Base-by-base conservation (phyloP, 2,329 filamentous ascomycete species). In the Ophiostoma sp. region DNA sequence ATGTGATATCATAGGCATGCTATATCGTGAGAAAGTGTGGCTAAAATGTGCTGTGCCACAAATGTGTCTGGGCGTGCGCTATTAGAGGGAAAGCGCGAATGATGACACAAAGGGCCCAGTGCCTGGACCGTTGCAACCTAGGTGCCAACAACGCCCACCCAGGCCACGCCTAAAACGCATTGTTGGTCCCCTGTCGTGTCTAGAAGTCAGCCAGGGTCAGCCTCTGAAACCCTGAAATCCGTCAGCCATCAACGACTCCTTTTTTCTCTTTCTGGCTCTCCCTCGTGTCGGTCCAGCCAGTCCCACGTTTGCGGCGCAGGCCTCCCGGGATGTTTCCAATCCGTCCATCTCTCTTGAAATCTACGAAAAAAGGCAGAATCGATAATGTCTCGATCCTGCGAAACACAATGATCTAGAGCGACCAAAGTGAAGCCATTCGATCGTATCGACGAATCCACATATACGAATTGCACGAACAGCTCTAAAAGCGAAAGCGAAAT, bases 301-400 rank as follows among this genome's bases (percentile, higher is more conserved):
- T 52, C 28, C 45, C 33, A 70, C 68, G 48, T 70, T 57, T 70
- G 50, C 68, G 50, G 68, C 68, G 50, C 68, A 70, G 50, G 50
- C 48, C 22, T 42, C 50, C 45, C 66, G 48, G 48, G 48, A 39
- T 55, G 66, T 69, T 55, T 69, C 61, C 61, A 66, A 45, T 69
- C 48, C 63, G 17, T 66, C 25, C 42, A 19, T 68, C 36, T 48
- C 63, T 69, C 50, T 50, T 22, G 9, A 9, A 36, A 52, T n/a
- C 17, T 9, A 36, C 28, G 1, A 25, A 52, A 36, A 36, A 31
- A 36, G 15, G 28, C 45, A 33, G 9, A 4, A 28, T 52, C 19
- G 28, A 55, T n/a, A 50, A 31, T 68, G 64, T 50, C 42, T 68
- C 22, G 42, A 50, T 19, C 42, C 15, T 66, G 36, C 36, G 61